phyloP scores from a whole-genome alignment of 139 green algal species.

The Chlamydomonas eustigma region DNA sequence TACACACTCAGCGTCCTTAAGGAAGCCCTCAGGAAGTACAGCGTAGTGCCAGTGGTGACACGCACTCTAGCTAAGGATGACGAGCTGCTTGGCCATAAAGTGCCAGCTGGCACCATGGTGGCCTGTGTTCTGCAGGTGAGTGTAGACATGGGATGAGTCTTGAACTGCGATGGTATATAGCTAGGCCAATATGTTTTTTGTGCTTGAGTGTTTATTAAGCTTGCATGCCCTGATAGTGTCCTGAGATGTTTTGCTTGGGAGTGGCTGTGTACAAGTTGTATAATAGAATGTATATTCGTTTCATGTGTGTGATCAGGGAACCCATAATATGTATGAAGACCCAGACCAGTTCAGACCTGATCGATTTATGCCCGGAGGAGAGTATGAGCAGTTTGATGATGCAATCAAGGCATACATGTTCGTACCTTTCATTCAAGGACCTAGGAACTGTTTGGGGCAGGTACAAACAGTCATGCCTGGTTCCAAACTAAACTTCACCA shows the following conservation, averaged over 20 bases:
- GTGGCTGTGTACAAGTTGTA: no score
- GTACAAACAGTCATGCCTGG: no score
- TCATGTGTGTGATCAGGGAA: no score
- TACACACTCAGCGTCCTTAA: slow-evolving; percentile 85
- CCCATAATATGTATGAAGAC: slow-evolving; percentile 80
- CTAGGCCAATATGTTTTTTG: no score
- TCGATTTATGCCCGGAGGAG: slow-evolving; percentile 79
- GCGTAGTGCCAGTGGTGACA: slow-evolving; percentile 89
- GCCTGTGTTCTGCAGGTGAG: slow-evolving; percentile 55
- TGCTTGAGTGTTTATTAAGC: no score
- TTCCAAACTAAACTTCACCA: no score
- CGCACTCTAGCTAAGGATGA: slow-evolving; percentile 61
- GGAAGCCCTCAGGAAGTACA: slow-evolving; percentile 69
- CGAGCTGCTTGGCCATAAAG: slow-evolving; percentile 58
- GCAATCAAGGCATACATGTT: slow-evolving; percentile 81
- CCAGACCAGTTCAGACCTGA: slow-evolving; percentile 72
- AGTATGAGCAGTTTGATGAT: slow-evolving; percentile 84
- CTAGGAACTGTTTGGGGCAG: slow-evolving; percentile 85
- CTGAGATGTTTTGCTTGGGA: no score
- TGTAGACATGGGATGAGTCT: no score
- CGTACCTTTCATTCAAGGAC: slow-evolving; percentile 92
- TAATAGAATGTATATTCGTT: no score
- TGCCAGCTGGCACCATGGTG: slow-evolving; percentile 69
- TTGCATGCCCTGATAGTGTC: no score
- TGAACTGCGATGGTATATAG: no score